Percentiles rank a stretch among this genome's conserved stretches.
phyloP scores from a whole-genome alignment of 257 asterid genomes.

The Rehmannia glutinosa region DNA sequence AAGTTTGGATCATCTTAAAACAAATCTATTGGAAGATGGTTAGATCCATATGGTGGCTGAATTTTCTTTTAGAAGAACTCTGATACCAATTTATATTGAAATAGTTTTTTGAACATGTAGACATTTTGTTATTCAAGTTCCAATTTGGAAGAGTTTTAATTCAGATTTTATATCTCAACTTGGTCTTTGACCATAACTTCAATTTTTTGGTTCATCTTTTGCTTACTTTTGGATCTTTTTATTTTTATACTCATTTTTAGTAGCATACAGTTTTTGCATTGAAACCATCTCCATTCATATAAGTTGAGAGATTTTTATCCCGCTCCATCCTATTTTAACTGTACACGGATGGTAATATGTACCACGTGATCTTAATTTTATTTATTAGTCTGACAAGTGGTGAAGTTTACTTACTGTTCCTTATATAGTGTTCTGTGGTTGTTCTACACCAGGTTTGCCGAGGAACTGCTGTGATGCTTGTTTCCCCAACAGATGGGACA shows the following conservation, averaged over 20 bases:
- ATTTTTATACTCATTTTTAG: too few species aligned
- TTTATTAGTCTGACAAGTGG: not conserved
- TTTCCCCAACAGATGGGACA: constrained; percentile 95
- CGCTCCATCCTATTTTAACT: not conserved
- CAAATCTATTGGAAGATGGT: not conserved
- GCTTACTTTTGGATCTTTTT: not conserved
- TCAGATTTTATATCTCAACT: too few species aligned
- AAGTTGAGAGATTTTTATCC: too few species aligned
- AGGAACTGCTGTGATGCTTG: constrained; percentile 99
- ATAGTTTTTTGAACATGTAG: not conserved
- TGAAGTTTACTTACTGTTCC: not conserved
- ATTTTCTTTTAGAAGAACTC: not conserved
- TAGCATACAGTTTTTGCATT: not conserved
- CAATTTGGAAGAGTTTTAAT: not conserved
- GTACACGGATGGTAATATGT: not conserved
- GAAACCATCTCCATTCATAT: not conserved
- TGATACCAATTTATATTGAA: not conserved
- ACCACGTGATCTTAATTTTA: not conserved
- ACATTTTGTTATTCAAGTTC: not conserved
- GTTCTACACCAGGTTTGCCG: constrained; percentile 65
- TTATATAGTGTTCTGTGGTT: not conserved
- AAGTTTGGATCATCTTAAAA: not conserved
- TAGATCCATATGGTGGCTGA: too few species aligned
- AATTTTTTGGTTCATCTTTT: not conserved
- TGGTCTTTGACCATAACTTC: not conserved